These are phyloP conservation scores for Gardenia jasminoides DNA, from an alignment of 257 asterid genomes.

Conservation along the genomic window DNA sequence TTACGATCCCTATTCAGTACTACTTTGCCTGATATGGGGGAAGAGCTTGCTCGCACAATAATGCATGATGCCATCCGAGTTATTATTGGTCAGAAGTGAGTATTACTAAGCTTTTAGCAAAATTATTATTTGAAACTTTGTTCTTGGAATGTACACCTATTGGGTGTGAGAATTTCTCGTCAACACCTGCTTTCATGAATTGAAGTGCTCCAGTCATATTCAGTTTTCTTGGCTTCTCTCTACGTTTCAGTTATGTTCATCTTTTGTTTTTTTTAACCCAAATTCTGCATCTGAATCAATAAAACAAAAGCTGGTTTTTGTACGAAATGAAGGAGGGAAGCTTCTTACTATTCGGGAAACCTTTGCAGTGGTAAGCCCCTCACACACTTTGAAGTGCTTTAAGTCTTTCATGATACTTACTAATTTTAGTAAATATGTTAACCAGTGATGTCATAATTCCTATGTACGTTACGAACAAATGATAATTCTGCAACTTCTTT, in stretches of 20 bases:
- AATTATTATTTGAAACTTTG: neutral
- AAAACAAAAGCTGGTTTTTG: conserved; percentile 77
- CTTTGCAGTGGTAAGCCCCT: conserved; percentile 62
- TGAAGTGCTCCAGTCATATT: neutral
- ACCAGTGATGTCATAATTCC: neutral
- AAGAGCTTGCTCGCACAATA: conserved; percentile 90
- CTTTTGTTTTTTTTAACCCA: conserved; percentile 36
- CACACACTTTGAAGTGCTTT: neutral
- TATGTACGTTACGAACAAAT: neutral
- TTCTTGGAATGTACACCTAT: neutral
- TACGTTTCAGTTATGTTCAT: neutral
- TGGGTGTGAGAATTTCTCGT: neutral
- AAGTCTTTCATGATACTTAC: neutral
- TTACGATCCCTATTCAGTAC: conserved; percentile 82
- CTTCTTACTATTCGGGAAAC: conserved; percentile 87
- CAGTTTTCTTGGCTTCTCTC: neutral
- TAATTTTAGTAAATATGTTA: neutral
- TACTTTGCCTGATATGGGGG: conserved; percentile 89
- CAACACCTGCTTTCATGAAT: neutral
- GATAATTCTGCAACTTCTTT: neutral
- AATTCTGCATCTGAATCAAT: conserved; percentile 83
- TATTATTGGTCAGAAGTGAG: conserved; percentile 89
- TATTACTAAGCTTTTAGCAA: conserved; percentile 1
- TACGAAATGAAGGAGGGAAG: conserved; percentile 97
- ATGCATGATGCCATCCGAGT: conserved; percentile 93